Percentiles rank a stretch among this genome's conserved stretches.
These are phyloP conservation scores for Epichloe brachyelytri DNA, from an alignment of 2,329 filamentous ascomycete species.

Conservation along the genomic window DNA sequence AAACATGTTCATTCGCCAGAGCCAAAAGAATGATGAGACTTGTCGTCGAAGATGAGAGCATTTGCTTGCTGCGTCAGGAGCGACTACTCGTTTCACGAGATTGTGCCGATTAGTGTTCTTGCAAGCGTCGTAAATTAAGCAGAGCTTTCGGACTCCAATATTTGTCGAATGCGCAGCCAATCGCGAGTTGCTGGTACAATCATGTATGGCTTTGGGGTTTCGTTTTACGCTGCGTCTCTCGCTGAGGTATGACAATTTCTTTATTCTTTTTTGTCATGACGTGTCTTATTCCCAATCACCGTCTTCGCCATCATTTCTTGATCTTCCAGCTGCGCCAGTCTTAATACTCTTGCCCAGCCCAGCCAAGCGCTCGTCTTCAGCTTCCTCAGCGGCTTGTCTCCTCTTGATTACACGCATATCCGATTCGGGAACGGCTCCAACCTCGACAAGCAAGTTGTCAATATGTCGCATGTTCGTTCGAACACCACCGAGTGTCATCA, in stretches of 20 bases:
- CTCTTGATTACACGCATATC: constrained; percentile 65
- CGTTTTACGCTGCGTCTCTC: not conserved
- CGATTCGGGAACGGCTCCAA: constrained; percentile 65
- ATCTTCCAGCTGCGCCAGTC: constrained; percentile 34
- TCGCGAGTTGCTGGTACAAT: not conserved
- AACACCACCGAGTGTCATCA: constrained; percentile 64
- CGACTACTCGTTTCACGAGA: not conserved
- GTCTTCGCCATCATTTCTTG: constrained; percentile 31
- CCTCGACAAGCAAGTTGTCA: constrained; percentile 67
- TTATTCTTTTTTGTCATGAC: not conserved
- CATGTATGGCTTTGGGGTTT: not conserved
- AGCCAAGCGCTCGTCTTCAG: constrained; percentile 41
- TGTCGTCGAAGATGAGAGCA: not conserved
- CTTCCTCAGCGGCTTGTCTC: constrained; percentile 45
- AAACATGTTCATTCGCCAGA: too few relatives aligned
- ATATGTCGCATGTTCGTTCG: constrained; percentile 60
- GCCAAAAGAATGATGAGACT: too few relatives aligned
- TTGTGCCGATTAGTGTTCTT: not conserved
- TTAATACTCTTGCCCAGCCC: constrained; percentile 32
- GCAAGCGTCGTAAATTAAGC: not conserved
- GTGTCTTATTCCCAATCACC: constrained; percentile 50
- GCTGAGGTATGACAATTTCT: not conserved
- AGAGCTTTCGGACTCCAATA: not conserved
- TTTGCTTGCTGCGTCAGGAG: not conserved
- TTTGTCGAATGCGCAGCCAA: not conserved